Conservation (phyloP, 139 green algal species). For the Dunaliella sp. region DNA sequence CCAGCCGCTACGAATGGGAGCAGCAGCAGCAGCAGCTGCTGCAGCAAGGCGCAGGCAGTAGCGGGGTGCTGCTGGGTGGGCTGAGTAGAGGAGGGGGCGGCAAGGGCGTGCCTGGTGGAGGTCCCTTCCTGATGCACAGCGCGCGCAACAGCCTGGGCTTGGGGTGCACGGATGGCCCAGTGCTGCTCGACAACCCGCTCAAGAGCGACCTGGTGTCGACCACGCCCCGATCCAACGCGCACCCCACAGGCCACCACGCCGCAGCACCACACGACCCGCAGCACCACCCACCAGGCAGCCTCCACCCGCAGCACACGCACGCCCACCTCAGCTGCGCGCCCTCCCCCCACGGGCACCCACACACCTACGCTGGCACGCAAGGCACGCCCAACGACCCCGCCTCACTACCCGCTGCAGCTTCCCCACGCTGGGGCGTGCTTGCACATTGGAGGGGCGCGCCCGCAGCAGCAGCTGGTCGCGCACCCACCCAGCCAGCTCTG, state of each 20-base stretch:
- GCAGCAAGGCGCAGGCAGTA: background rate
- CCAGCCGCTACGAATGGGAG: background rate
- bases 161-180: background rate
- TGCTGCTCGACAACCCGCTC: background rate
- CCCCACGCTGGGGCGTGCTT: too few species aligned
- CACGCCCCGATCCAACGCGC: background rate
- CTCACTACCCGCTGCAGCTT: too few species aligned
- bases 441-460: background rate
- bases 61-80: background rate
- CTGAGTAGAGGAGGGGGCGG: background rate
- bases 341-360: too few species aligned
- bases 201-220: background rate
- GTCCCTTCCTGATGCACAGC: too few species aligned
- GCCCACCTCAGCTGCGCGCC: too few species aligned
- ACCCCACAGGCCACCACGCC: too few species aligned
- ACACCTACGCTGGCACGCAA: too few species aligned
- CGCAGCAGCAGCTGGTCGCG: background rate
- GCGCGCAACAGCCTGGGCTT: background rate
- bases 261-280: too few species aligned
- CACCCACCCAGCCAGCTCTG: background rate
- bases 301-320: too few species aligned
- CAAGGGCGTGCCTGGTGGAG: background rate
- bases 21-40: background rate
- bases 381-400: too few species aligned
- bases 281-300: too few species aligned